Percentiles rank a stretch among this genome's conserved stretches.
These are phyloP conservation scores for Penicillium sp. DNA, from an alignment of 2,329 filamentous ascomycete genomes.

Conservation along the genomic window DNA sequence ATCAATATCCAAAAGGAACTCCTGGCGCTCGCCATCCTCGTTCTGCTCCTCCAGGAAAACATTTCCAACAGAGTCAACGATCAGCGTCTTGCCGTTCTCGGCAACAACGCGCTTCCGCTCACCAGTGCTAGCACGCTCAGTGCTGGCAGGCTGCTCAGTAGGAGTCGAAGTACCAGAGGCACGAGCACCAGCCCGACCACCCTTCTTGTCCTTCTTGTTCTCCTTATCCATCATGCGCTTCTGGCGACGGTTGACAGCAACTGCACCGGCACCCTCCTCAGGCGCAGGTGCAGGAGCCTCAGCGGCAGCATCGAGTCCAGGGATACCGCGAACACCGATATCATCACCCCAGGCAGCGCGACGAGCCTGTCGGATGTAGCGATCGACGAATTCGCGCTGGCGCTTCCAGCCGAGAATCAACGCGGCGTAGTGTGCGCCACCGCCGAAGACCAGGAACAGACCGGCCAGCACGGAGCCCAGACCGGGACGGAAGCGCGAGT, in stretches of 20 bases:
- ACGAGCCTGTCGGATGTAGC: constrained; percentile 87
- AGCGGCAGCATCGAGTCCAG: constrained; percentile 58
- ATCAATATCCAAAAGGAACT: constrained; percentile 85
- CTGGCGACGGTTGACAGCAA: constrained; percentile 78
- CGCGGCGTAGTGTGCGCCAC: constrained; percentile 81
- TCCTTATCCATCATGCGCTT: constrained; percentile 87
- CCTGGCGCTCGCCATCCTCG: constrained; percentile 78
- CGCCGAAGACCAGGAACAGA: constrained; percentile 78
- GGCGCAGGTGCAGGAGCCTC: constrained; percentile 43
- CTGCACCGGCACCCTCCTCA: constrained; percentile 52
- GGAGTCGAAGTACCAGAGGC: constrained; percentile 55
- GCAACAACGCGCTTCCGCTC: constrained; percentile 85
- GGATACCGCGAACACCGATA: constrained; percentile 64
- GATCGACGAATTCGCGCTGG: constrained; percentile 85
- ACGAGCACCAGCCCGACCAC: constrained; percentile 26
- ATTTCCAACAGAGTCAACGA: constrained; percentile 88
- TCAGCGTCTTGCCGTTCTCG: constrained; percentile 91
- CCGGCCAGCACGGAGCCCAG: constrained; percentile 81
- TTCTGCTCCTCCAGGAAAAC: constrained; percentile 93
- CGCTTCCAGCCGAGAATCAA: constrained; percentile 86
- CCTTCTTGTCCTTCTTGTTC: constrained; percentile 64
- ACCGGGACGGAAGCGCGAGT: constrained; percentile 87
- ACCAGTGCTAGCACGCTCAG: constrained; percentile 60
- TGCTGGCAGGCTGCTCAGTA: constrained; percentile 52
- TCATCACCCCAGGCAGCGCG: constrained; percentile 89